Base-by-base conservation (phyloP, 768 basidiomycete genomes). In the Phylloporus arenicola region DNA sequence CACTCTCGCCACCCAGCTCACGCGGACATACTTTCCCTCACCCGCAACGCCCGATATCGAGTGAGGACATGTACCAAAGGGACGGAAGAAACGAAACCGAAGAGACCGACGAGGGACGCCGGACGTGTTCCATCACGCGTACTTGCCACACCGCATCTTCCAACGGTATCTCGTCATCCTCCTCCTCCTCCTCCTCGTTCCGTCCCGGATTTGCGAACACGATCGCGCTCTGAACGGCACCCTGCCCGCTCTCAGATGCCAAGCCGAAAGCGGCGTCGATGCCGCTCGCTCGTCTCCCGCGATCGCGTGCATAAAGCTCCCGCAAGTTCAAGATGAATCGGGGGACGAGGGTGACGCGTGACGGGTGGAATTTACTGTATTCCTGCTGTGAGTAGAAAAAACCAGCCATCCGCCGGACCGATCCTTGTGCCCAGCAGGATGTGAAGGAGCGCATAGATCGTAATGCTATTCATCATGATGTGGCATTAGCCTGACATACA, bases 51-150 rank as follows among this genome's bases (percentile, higher is more conserved):
- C 2, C 17, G n/a, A 5, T 62, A 31, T 39, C 69, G n/a, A 58
- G 55, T 6, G 27, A 7, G 42, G 4, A 20, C 2, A 0, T 69
- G 63, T 65, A 63, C 67, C 61, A 52, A 50, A 3, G 40, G 51
- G 24, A 69, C 65, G 67, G 52, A 57, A 0, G 20, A 41, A 13
- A 37, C 65, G 44, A 65, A 65, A 11, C 57, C 59, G 20, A 67
- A 65, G 16, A 44, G 53, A 41, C 52, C 41, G 8, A 67, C 67
- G n/a, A 51, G 25, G 6, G 44, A 1, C 17, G 38, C 12, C 12
- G 38, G 11, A 13, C 10, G 19, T 2, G 37, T 20, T 20, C 5
- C 11, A 38, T 12, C 38, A 22, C 20, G 19, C 38, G 6, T 5
- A 22, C 20, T 6, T 39, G 20, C 19, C 20, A 5, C 10, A 19